A percentile compares a stretch with the other conserved stretches of the same genome.
These are phyloP conservation scores for Jatropha multifida DNA, from an alignment of 441 rosid genomes.

Conservation along the genomic window DNA sequence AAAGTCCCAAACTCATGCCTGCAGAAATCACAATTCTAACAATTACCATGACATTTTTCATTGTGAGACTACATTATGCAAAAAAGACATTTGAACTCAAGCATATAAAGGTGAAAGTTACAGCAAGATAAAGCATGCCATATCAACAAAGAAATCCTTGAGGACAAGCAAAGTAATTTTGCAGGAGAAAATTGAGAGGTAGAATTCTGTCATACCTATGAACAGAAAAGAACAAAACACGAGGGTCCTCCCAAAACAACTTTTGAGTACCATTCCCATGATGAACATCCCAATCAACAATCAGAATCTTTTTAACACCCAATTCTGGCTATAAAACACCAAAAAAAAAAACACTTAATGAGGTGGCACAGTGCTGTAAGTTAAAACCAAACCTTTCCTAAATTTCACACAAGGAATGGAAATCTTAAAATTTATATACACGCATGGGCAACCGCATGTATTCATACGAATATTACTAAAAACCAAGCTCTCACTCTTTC, in stretches of 20 bases:
- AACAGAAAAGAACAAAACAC: constrained; percentile 90
- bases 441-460: neutral
- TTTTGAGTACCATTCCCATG: constrained; percentile 97
- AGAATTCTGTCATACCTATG: constrained; percentile 60
- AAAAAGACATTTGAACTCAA: constrained; percentile 9
- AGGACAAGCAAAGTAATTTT: neutral
- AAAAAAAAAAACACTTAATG: constrained; percentile 1
- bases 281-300: constrained; percentile 99
- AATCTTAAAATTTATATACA: neutral
- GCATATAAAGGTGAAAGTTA: neutral
- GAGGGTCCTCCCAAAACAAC: constrained; percentile 90
- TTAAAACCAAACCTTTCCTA: neutral
- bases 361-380: constrained; percentile 7
- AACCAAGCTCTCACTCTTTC: constrained; percentile 48
- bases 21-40: constrained; percentile 24
- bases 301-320: constrained; percentile 72
- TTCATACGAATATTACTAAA: neutral
- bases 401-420: neutral
- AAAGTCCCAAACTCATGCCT: constrained; percentile 91
- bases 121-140: neutral
- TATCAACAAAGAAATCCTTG: constrained; percentile 1
- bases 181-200: constrained; percentile 9
- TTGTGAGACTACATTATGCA: constrained; percentile 5
- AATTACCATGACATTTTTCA: constrained; percentile 23
- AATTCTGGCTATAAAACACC: constrained; percentile 54